phyloP scores from a whole-genome alignment of 2,329 filamentous ascomycete genomes.

The Phialemoniopsis sp. region DNA sequence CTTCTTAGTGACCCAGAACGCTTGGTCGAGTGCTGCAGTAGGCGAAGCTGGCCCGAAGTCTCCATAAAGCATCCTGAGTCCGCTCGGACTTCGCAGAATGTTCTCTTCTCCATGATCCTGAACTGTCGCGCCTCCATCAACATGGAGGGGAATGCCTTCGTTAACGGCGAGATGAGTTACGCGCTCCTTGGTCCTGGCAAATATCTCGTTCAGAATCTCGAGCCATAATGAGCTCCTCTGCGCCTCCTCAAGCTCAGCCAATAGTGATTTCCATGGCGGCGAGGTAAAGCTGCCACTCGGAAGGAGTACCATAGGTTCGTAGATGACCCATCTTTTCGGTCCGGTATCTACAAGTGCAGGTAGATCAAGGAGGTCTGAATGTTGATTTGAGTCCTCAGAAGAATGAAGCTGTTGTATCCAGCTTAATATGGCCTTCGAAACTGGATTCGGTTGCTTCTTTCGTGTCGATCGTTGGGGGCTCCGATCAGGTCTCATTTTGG shows the following conservation, averaged over 20 bases:
- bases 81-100: constrained; percentile 66
- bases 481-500: no score
- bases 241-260: constrained; percentile 18
- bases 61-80: constrained; percentile 67
- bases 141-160: constrained; percentile 53
- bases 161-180: constrained; percentile 58
- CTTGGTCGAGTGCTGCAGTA: constrained; percentile 36
- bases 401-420: no score
- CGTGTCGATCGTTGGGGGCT: no score
- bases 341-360: constrained; percentile 29
- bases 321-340: constrained; percentile 56
- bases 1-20: constrained; percentile 75
- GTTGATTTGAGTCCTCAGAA: no score
- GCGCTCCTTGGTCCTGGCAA: constrained; percentile 27
- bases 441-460: no score
- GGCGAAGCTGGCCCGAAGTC: constrained; percentile 60
- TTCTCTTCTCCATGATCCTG: constrained; percentile 47
- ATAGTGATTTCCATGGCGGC: constrained; percentile 30
- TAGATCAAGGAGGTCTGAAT: no score
- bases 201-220: constrained; percentile 41
- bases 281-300: constrained; percentile 53
- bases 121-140: constrained; percentile 1
- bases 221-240: constrained; percentile 37
- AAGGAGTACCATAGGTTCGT: constrained; percentile 58
- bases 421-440: no score